Evolutionary conservation across 257 asterid species (phyloP).

Genomic region (Fraxinus excelsior): DNA sequence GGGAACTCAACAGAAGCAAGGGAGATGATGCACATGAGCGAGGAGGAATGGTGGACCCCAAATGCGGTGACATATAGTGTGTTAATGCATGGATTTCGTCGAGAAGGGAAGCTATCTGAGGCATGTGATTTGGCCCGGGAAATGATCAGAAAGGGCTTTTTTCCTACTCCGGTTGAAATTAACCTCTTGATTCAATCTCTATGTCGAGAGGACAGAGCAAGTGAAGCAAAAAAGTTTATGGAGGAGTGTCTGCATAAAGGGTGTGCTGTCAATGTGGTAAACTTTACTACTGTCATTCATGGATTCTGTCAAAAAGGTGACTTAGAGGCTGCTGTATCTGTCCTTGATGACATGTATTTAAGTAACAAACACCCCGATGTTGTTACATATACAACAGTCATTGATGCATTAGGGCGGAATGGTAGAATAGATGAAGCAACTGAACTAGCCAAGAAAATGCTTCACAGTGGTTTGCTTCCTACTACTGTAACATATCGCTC

Average conservation of each 20-base stretch:
- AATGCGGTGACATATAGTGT: constrained; percentile 83
- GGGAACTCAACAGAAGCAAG: constrained; percentile 80
- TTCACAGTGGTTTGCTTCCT: constrained; percentile 77
- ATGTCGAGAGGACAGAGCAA: constrained; percentile 51
- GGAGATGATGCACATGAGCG: constrained; percentile 80
- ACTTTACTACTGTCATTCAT: constrained; percentile 79
- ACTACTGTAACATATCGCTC: constrained; percentile 83
- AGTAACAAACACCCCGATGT: constrained; percentile 84
- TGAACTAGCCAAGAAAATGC: constrained; percentile 73
- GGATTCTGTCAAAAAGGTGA: constrained; percentile 79
- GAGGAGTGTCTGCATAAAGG: constrained; percentile 78
- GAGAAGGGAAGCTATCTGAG: constrained; percentile 80
- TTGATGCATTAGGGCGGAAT: constrained; percentile 62
- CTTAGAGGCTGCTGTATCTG: constrained; percentile 81
- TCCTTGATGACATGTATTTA: constrained; percentile 93
- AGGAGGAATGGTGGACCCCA: constrained; percentile 86
- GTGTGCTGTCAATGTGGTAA: constrained; percentile 85
- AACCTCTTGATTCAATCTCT: constrained; percentile 78
- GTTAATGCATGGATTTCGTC: constrained; percentile 84
- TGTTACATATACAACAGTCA: constrained; percentile 65
- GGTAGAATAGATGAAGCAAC: constrained; percentile 76
- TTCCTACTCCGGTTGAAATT: constrained; percentile 81
- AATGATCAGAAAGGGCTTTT: constrained; percentile 73
- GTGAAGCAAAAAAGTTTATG: constrained; percentile 66
- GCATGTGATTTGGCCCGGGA: constrained; percentile 70